Percentiles rank a stretch among this genome's conserved stretches.
Conservation (phyloP, 1,284 basidiomycete genomes). For the Moesziomyces antarcticus region DNA sequence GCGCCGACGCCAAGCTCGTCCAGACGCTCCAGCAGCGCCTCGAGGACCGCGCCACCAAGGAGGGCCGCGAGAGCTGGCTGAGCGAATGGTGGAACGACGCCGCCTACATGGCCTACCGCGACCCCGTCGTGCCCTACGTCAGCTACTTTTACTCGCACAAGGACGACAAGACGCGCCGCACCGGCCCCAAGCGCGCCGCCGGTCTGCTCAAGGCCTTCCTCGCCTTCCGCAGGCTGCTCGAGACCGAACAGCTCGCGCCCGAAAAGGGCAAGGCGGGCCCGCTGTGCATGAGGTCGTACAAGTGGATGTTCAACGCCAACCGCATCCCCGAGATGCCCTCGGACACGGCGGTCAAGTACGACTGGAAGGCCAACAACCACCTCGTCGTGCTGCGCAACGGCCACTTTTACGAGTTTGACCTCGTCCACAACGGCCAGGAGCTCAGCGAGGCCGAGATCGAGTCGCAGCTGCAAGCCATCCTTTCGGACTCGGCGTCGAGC, state of each 20-base stretch:
- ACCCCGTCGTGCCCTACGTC: constrained; percentile 91
- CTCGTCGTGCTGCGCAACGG: constrained; percentile 91
- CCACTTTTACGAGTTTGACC: constrained; percentile 82
- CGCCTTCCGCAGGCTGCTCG: constrained; percentile 62
- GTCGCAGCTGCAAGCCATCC: constrained; percentile 83
- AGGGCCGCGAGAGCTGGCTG: constrained; percentile 81
- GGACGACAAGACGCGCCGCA: constrained; percentile 70
- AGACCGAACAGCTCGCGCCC: constrained; percentile 79
- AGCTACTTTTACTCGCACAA: constrained; percentile 95
- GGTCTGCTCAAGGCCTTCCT: constrained; percentile 65
- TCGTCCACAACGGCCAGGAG: constrained; percentile 73
- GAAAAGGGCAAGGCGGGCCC: constrained; percentile 85
- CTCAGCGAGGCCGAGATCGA: constrained; percentile 82
- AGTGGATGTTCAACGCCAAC: constrained; percentile 95
- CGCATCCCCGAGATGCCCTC: constrained; percentile 85
- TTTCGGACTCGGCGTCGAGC: constrained; percentile 76
- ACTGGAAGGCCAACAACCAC: constrained; percentile 81
- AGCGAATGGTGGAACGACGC: constrained; percentile 97
- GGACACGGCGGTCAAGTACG: constrained; percentile 86
- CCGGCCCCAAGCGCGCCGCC: constrained; percentile 58
- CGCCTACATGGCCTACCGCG: constrained; percentile 75
- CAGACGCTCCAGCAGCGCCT: constrained; percentile 83
- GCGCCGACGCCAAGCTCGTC: constrained; percentile 78
- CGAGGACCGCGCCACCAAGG: constrained; percentile 75
- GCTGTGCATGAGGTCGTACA: constrained; percentile 93